Percentiles rank a stretch among this genome's conserved stretches.
phyloP scores from a whole-genome alignment of 306 rosid species.

The Trifolium subterraneum region DNA sequence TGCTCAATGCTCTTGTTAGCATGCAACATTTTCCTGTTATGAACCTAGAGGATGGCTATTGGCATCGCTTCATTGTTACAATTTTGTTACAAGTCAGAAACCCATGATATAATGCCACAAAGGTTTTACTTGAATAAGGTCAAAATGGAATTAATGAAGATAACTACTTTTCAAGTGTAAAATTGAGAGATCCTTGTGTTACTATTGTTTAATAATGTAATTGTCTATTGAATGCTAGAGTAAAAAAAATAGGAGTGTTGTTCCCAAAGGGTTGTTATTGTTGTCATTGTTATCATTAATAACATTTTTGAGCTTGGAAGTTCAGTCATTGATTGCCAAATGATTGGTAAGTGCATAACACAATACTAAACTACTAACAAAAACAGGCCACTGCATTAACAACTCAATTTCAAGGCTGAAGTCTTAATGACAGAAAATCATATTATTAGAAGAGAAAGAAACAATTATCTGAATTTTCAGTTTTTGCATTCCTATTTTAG shows the following conservation, averaged over 20 bases:
- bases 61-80: conserved; percentile 37
- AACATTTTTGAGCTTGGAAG: conserved; percentile 35
- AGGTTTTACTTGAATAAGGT: conserved; percentile 20
- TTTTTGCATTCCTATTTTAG: conserved; percentile 28
- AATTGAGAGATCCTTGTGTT: conserved; percentile 32
- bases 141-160: conserved; percentile 19
- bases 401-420: conserved; percentile 17
- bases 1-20: conserved; percentile 53
- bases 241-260: conserved; percentile 22
- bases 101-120: conserved; percentile 1
- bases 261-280: conserved; percentile 27
- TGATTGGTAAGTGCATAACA: conserved; percentile 39
- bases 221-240: conserved; percentile 28
- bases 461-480: conserved; percentile 26
- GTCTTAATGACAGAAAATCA: conserved; percentile 4
- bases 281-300: conserved; percentile 33
- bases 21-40: conserved; percentile 52
- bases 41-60: conserved; percentile 44
- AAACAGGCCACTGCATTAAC: conserved; percentile 7
- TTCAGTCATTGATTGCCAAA: background rate
- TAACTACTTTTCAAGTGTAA: conserved; percentile 27
- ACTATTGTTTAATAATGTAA: conserved; percentile 30
- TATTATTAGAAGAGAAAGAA: conserved; percentile 14
- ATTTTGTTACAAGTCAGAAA: conserved; percentile 40
- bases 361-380: conserved; percentile 22